phyloP scores from a whole-genome alignment of 2,329 filamentous ascomycete species.

The Fragosphaeria purpurea region DNA sequence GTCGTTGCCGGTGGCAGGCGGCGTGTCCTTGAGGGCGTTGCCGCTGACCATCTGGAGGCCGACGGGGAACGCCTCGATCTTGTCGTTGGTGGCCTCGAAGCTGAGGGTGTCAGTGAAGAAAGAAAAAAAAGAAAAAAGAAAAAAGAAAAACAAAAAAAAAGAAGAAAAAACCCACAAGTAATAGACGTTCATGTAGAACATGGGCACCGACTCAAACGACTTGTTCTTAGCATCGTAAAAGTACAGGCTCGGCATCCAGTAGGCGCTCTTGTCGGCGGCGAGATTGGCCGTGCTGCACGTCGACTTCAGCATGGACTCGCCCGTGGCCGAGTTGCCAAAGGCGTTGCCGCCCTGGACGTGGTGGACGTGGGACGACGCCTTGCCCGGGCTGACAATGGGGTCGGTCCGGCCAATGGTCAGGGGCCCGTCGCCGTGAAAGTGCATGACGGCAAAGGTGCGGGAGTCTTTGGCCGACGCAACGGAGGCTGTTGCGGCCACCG shows the following conservation, averaged over 20 bases:
- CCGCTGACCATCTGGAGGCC: conserved; percentile 65
- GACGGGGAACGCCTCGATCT: conserved; percentile 58
- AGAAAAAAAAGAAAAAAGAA: not conserved
- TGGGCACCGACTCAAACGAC: conserved; percentile 53
- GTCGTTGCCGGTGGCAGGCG: conserved; percentile 39
- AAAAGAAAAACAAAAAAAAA: conserved; percentile 5
- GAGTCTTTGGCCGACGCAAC: conserved; percentile 29
- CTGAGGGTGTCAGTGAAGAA: conserved; percentile 23
- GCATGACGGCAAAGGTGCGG: conserved; percentile 57
- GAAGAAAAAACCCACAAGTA: conserved; percentile 46
- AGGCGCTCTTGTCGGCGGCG: conserved; percentile 60
- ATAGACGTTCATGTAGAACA: conserved; percentile 68
- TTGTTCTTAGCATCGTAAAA: conserved; percentile 54
- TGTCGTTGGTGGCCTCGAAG: conserved; percentile 54
- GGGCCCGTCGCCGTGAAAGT: conserved; percentile 56
- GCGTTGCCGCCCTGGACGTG: conserved; percentile 60
- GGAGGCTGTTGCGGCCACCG: conserved; percentile 28
- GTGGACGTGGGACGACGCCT: conserved; percentile 54
- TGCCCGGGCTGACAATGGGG: conserved; percentile 57
- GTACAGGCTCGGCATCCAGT: conserved; percentile 67
- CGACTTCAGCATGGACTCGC: conserved; percentile 47
- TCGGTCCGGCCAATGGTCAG: conserved; percentile 53
- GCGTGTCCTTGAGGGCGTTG: conserved; percentile 46
- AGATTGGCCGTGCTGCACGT: conserved; percentile 62
- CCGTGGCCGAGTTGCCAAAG: conserved; percentile 54